Evolutionary conservation across 106 monocot species (phyloP), one percentile per base, ranked within the genome.

Genomic region (Apostasia ramifera): DNA sequence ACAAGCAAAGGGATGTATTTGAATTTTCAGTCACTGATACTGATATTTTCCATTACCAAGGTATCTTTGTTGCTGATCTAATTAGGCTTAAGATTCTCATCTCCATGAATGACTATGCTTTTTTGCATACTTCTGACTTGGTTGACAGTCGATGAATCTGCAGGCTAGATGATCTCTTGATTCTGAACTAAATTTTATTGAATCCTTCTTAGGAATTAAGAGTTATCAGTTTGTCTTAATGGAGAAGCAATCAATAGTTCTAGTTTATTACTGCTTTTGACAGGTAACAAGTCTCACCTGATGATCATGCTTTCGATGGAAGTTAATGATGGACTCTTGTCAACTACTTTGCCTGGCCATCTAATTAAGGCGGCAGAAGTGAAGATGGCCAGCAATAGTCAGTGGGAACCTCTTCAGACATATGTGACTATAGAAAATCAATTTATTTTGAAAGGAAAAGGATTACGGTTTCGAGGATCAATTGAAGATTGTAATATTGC

Each of bases 321-420:
- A 84, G 80, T 95, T 42, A 81, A 78, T 61, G 84, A 86, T 58
- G 95, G 95, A 58, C 15, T 79, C 43, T 45, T 95, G 37, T 78
- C 78, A 55, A 70, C 78, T 10, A 84, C 45, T 56, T 73, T 95
- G 41, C 91, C 91, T 6, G 86, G 66, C 59, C 56, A 73, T 84
- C 76, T 95, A 62, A 79, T 86, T 10, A 37, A 75, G 14, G 72
- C 86, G 48, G 78, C 75, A 66, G 91, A 89, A 72, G 14, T 95
- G 70, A 95, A 91, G 68, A 70, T 76, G 13, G 73, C 55, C 53
- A 70, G 68, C 46, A 81, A 74, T 65, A 78, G 86, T 56, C 83
- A 84, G 47, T 95, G 95, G 95, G 82, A 91, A 68, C 85, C 88
- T 14, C 83, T 92, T 57, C 95, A 95, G 84, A 84, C 84, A 8